Evolutionary conservation across 2,329 filamentous ascomycete genomes (phyloP).

Genomic region (Cytospora leucostoma): DNA sequence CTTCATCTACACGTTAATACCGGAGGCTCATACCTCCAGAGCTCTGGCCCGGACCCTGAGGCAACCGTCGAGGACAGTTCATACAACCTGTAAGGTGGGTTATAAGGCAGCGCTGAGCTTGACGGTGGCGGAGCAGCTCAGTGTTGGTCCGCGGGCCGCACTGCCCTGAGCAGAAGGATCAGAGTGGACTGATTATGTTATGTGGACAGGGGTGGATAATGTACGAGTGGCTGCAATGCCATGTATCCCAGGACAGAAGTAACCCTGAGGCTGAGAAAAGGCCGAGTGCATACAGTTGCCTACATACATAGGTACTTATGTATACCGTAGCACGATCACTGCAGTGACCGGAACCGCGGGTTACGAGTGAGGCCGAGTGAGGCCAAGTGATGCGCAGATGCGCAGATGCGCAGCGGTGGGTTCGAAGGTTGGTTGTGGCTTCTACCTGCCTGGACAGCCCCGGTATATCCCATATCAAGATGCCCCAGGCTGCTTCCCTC

Average conservation of each 20-base stretch:
- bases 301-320: not conserved
- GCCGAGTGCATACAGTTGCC: not conserved
- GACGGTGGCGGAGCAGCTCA: slow-evolving; percentile 16
- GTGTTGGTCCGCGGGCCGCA: not conserved
- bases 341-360: no score
- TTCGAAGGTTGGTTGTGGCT: no score
- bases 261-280: no score
- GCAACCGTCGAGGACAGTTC: not conserved
- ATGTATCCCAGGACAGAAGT: not conserved
- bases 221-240: not conserved
- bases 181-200: not conserved
- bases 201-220: not conserved
- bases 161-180: slow-evolving; percentile 4
- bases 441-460: no score
- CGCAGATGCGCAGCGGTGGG: no score
- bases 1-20: no score
- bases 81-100: not conserved
- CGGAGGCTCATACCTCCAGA: no score
- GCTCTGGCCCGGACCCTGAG: no score
- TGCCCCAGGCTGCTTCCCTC: no score
- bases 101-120: not conserved
- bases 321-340: not conserved
- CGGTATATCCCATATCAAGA: no score
- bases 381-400: no score
- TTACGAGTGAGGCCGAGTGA: no score